Evolutionary conservation across 306 rosid genomes (phyloP).

Genomic region (Ormosia semicastrata): DNA sequence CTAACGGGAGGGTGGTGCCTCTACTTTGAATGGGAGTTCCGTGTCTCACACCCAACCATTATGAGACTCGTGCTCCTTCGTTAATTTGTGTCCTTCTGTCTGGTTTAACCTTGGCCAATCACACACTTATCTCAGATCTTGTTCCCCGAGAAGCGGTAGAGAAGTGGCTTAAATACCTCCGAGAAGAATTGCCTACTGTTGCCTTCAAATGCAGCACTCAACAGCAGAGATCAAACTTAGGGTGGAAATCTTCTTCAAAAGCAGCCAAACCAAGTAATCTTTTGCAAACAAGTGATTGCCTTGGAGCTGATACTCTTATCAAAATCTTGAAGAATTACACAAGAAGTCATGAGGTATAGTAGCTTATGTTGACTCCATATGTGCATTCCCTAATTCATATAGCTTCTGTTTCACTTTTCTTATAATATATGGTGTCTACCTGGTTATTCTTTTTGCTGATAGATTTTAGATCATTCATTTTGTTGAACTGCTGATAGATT

Average conservation of each 20-base stretch:
- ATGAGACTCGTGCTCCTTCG: not conserved
- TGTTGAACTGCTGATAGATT: not conserved
- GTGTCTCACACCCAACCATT: not conserved
- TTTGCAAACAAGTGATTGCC: constrained; percentile 86
- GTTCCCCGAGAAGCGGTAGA: constrained; percentile 90
- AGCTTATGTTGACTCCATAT: too few relatives aligned
- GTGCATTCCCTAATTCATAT: not conserved
- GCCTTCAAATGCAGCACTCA: constrained; percentile 98
- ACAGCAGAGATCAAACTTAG: constrained; percentile 88
- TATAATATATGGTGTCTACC: not conserved
- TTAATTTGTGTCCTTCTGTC: not conserved
- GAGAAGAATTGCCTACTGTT: constrained; percentile 96
- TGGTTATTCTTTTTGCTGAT: not conserved
- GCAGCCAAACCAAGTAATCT: constrained; percentile 58
- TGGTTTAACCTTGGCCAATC: not conserved
- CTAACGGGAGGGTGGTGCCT: not conserved
- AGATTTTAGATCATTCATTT: not conserved
- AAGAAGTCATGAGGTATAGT: constrained; percentile 76
- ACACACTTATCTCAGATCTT: constrained; percentile 52
- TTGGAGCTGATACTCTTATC: constrained; percentile 92
- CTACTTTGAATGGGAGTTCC: not conserved
- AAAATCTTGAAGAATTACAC: constrained; percentile 94
- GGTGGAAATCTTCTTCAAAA: constrained; percentile 80
- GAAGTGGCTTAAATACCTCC: constrained; percentile 90
- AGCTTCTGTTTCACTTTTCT: constrained; percentile 5